A percentile compares a stretch with the other conserved stretches of the same genome.
Evolutionary conservation across 1,284 basidiomycete genomes (phyloP).

Genomic region (Abortiporus biennis): DNA sequence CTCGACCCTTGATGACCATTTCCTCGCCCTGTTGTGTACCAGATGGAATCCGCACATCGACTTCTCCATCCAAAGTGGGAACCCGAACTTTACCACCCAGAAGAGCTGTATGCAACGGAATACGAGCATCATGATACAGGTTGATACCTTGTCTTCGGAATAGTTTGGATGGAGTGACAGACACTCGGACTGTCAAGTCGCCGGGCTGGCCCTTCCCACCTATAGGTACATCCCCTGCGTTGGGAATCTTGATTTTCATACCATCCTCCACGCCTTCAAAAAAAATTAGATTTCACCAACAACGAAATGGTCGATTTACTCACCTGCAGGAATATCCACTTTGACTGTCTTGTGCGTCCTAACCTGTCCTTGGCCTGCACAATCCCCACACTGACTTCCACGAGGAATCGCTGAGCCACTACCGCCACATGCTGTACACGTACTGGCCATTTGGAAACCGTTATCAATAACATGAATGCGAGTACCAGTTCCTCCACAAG

Average conservation of each 20-base stretch:
- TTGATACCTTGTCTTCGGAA: conserved; percentile 93
- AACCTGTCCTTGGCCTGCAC: conserved; percentile 87
- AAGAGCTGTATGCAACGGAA: conserved; percentile 90
- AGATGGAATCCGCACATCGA: conserved; percentile 88
- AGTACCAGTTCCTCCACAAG: conserved; percentile 86
- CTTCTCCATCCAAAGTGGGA: conserved; percentile 93
- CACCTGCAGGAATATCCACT: conserved; percentile 84
- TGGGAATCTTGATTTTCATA: conserved; percentile 85
- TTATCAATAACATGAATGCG: conserved; percentile 89
- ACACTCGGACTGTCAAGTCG: conserved; percentile 86
- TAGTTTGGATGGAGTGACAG: conserved; percentile 76
- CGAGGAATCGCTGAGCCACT: conserved; percentile 78
- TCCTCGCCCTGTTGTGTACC: conserved; percentile 98
- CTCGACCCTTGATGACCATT: conserved; percentile 89
- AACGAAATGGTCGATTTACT: conserved; percentile 22
- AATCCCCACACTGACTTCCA: conserved; percentile 74
- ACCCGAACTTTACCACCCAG: conserved; percentile 91
- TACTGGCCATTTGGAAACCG: conserved; percentile 97
- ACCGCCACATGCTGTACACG: conserved; percentile 85
- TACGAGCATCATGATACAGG: conserved; percentile 86
- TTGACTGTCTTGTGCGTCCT: conserved; percentile 75
- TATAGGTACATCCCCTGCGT: conserved; percentile 83
- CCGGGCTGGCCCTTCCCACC: conserved; percentile 74
- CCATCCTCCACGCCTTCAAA: conserved; percentile 98
- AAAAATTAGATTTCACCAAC: conserved; percentile 13